These are phyloP conservation scores for Hagleromyces aurorensis DNA, from an alignment of 805 yeast genomes.

Conservation along the genomic window DNA sequence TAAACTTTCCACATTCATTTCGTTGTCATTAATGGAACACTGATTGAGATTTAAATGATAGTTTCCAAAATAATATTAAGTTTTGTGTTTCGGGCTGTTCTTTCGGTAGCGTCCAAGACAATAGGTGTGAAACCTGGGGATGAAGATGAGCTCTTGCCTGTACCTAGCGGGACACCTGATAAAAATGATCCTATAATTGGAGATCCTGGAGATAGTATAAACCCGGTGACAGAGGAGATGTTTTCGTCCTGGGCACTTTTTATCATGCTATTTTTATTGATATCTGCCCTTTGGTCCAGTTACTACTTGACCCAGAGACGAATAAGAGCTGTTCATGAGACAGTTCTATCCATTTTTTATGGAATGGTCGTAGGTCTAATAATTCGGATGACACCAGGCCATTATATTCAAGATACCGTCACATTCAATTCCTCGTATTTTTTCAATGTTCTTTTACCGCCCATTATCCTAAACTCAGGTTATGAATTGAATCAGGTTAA, in stretches of 20 bases:
- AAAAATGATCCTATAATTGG: conserved; percentile 34
- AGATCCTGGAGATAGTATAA: conserved; percentile 56
- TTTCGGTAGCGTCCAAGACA: conserved; percentile 9
- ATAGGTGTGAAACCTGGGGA: conserved; percentile 21
- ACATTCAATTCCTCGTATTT: conserved; percentile 91
- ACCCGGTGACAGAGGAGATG: conserved; percentile 89
- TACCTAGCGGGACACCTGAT: conserved; percentile 21
- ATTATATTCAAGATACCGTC: conserved; percentile 92
- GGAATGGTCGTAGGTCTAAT: conserved; percentile 95
- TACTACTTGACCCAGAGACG: conserved; percentile 85
- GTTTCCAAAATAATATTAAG: conserved; percentile 8
- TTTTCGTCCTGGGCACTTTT: conserved; percentile 97
- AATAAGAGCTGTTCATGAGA: conserved; percentile 95
- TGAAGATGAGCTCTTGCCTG: conserved; percentile 35
- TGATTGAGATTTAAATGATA: conserved; percentile 9
- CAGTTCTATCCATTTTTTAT: conserved; percentile 89
- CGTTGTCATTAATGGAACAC: too few relatives aligned
- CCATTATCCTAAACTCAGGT: conserved; percentile 92
- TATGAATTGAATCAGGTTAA: conserved; percentile 94
- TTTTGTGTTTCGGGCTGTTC: conserved; percentile 9
- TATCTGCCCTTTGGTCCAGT: conserved; percentile 90
- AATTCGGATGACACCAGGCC: conserved; percentile 89
- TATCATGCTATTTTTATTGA: conserved; percentile 69
- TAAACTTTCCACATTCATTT: too few relatives aligned
- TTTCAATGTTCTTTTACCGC: conserved; percentile 90